phyloP scores from a whole-genome alignment of 2,329 filamentous ascomycete genomes.

The Aureobasidium lini region DNA sequence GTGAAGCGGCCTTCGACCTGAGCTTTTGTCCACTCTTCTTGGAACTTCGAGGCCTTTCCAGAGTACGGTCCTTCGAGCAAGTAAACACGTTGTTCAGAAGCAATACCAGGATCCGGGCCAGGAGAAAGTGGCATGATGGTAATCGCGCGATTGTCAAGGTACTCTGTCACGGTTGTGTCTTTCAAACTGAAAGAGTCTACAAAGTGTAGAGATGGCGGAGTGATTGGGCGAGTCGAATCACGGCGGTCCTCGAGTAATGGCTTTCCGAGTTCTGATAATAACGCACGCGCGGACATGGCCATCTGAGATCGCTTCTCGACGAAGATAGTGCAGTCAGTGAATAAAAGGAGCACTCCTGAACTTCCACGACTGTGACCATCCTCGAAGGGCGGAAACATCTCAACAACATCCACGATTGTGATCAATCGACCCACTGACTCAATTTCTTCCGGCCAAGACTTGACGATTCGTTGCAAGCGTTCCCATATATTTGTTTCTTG shows the following conservation, averaged over 20 bases:
- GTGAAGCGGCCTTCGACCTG: conserved; percentile 77
- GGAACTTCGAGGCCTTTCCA: conserved; percentile 65
- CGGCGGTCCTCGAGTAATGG: conserved; percentile 49
- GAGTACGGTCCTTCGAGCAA: conserved; percentile 69
- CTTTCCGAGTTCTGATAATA: conserved; percentile 80
- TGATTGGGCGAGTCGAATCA: conserved; percentile 34
- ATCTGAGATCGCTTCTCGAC: conserved; percentile 61
- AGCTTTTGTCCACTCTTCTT: conserved; percentile 81
- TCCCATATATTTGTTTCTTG: conserved; percentile 68
- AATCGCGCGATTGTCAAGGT: conserved; percentile 14
- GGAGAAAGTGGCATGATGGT: conserved; percentile 7
- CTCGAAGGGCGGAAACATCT: conserved; percentile 66
- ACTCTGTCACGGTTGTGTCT: conserved; percentile 14
- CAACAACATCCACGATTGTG: conserved; percentile 70
- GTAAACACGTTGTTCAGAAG: conserved; percentile 38
- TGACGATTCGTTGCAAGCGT: conserved; percentile 67
- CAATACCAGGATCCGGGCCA: conserved; percentile 1
- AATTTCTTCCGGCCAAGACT: conserved; percentile 66
- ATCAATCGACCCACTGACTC: conserved; percentile 61
- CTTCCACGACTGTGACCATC: conserved; percentile 36
- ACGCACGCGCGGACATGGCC: conserved; percentile 62
- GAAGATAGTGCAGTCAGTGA: conserved; percentile 72
- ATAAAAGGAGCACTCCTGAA: conserved; percentile 69
- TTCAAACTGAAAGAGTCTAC: conserved; percentile 22
- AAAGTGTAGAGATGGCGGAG: conserved; percentile 65